Conservation (phyloP, 225 moss, liverwort and hornwort genomes). For the Pleurozium schreberi region DNA sequence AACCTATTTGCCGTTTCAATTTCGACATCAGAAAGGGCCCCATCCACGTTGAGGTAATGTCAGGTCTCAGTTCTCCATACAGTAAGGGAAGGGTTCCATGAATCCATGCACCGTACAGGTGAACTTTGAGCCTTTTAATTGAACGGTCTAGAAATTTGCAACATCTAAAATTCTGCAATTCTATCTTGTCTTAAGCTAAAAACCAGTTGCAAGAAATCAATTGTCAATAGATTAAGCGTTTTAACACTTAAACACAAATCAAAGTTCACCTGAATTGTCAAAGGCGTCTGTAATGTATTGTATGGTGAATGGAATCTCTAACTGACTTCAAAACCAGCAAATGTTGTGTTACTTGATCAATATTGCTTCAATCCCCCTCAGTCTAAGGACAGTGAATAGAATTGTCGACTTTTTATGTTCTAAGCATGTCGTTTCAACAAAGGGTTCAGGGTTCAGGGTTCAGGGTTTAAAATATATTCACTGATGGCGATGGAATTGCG, state of each 20-base stretch:
- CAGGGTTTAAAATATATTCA: neutral
- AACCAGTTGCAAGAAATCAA: neutral
- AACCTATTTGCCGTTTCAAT: slow-evolving; percentile 29
- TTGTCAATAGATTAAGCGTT: neutral
- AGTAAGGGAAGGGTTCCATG: neutral
- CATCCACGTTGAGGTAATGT: slow-evolving; percentile 20
- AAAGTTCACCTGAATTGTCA: neutral
- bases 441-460: neutral
- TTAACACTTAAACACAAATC: neutral
- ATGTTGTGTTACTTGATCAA: neutral
- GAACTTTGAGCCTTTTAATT: neutral
- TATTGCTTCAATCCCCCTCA: neutral
- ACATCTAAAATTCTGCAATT: neutral
- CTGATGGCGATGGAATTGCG: neutral
- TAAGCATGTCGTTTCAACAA: neutral
- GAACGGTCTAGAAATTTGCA: neutral
- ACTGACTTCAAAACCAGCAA: neutral
- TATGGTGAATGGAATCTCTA: neutral
- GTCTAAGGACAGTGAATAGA: neutral
- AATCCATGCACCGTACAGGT: neutral
- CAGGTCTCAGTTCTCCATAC: neutral
- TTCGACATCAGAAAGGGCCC: slow-evolving; percentile 29
- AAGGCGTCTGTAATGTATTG: neutral
- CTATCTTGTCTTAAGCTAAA: neutral
- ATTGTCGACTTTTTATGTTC: neutral